Percentiles rank a stretch among this genome's conserved stretches.
Conservation (phyloP, 2,329 filamentous ascomycete genomes). For the Geosmithia flava region DNA sequence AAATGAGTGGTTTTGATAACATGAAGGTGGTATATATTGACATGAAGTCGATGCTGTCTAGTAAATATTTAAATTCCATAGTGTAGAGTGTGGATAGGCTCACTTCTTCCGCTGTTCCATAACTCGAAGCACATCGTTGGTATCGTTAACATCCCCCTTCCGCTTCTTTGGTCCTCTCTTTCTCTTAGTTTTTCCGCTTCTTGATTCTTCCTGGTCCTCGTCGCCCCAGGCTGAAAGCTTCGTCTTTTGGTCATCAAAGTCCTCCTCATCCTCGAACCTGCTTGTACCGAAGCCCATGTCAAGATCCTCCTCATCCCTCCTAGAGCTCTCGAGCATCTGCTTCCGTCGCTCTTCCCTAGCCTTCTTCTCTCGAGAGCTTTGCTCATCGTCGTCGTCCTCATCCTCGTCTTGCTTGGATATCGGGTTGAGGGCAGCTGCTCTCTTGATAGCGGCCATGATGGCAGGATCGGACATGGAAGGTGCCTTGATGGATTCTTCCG, state of each 20-base stretch:
- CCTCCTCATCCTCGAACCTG: constrained; percentile 78
- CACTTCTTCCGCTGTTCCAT: constrained; percentile 47
- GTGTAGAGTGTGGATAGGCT: neutral
- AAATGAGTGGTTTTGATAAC: neutral
- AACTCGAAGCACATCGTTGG: constrained; percentile 66
- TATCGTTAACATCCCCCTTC: constrained; percentile 69
- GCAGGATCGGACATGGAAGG: constrained; percentile 60
- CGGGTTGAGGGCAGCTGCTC: constrained; percentile 54
- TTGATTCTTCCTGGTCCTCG: constrained; percentile 34
- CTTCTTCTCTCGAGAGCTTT: constrained; percentile 28
- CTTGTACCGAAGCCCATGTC: constrained; percentile 91
- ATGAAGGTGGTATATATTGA: neutral
- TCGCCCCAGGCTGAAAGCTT: constrained; percentile 57
- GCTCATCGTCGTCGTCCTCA: constrained; percentile 22
- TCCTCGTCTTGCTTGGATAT: constrained; percentile 21
- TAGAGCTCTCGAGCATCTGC: constrained; percentile 60
- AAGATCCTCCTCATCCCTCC: constrained; percentile 79
- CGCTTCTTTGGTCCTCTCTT: constrained; percentile 64
- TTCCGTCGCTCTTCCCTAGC: constrained; percentile 57
- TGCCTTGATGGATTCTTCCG: constrained; percentile 34
- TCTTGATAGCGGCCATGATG: constrained; percentile 74
- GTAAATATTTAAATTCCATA: neutral
- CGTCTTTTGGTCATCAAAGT: constrained; percentile 54
- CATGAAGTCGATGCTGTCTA: no score
- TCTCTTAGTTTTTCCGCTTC: constrained; percentile 40